phyloP scores from a whole-genome alignment of 179 eudicot genomes.

The Silene noctiflora region DNA sequence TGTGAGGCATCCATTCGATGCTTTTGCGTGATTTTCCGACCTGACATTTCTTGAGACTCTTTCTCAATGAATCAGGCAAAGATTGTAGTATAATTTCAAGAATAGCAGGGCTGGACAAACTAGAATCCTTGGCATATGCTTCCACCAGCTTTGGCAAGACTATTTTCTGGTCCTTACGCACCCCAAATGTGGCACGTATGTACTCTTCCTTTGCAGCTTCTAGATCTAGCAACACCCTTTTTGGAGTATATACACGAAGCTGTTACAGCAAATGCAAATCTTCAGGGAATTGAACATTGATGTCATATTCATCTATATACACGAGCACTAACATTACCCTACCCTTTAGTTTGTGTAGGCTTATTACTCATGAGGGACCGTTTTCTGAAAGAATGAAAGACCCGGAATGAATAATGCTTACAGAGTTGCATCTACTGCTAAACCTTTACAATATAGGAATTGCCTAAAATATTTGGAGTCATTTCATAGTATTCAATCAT shows the following conservation, averaged over 20 bases:
- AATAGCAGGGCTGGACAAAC: slow-evolving; percentile 49
- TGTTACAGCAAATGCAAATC: slow-evolving; percentile 17
- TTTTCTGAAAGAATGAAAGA: no score
- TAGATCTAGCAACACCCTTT: slow-evolving; percentile 62
- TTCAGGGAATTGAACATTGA: neutral
- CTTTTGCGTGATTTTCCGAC: slow-evolving; percentile 50
- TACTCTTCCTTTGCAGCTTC: slow-evolving; percentile 86
- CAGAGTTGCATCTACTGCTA: no score
- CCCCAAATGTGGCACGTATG: slow-evolving; percentile 74
- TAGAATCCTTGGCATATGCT: slow-evolving; percentile 70
- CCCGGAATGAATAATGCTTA: no score
- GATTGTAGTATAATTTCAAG: slow-evolving; percentile 74
- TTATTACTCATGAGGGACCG: no score
- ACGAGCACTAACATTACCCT: no score
- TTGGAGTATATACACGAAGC: slow-evolving; percentile 77
- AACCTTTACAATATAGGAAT: no score
- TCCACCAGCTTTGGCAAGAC: slow-evolving; percentile 75
- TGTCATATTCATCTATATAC: neutral
- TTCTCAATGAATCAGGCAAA: slow-evolving; percentile 65
- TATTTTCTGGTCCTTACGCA: slow-evolving; percentile 70
- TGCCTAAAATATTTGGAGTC: no score
- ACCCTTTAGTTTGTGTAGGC: no score
- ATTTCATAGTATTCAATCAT: no score
- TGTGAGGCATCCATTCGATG: slow-evolving; percentile 82
- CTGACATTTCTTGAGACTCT: slow-evolving; percentile 63